Evolutionary conservation across 257 asterid species (phyloP).

Genomic region (Jasminum sambac): DNA sequence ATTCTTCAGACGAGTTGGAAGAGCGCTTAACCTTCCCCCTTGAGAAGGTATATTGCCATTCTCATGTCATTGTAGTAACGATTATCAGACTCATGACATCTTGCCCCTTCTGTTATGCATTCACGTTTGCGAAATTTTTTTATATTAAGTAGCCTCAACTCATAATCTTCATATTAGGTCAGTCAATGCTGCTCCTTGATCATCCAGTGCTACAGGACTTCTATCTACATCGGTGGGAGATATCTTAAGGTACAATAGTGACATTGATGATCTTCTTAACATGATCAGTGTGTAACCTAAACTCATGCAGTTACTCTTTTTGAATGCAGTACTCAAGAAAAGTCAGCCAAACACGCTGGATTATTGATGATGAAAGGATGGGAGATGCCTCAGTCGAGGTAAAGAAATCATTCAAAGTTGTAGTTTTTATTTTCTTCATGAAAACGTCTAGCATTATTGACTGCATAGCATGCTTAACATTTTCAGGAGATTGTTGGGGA

Average conservation of each 20-base stretch:
- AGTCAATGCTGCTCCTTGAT: constrained; percentile 53
- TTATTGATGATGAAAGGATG: constrained; percentile 94
- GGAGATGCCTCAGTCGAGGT: constrained; percentile 99
- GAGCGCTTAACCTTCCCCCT: constrained; percentile 39
- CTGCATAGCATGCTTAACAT: constrained; percentile 11
- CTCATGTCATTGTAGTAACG: constrained; percentile 7
- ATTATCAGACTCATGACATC: constrained; percentile 16
- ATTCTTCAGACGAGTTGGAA: constrained; percentile 30
- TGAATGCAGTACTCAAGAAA: constrained; percentile 77
- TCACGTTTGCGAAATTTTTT: constrained; percentile 9
- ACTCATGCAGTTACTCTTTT: constrained; percentile 28
- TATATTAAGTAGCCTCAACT: background rate
- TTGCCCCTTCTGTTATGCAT: constrained; percentile 24
- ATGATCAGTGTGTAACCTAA: background rate
- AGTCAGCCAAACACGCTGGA: constrained; percentile 95
- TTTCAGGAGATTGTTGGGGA: constrained; percentile 87
- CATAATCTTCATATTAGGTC: constrained; percentile 39
- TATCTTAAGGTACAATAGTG: constrained; percentile 73
- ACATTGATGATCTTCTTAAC: background rate
- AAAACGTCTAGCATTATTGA: constrained; percentile 10
- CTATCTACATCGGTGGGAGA: constrained; percentile 88
- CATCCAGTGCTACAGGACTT: constrained; percentile 57
- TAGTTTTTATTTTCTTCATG: constrained; percentile 22
- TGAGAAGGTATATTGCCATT: constrained; percentile 46
- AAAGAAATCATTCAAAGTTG: constrained; percentile 17